These are phyloP conservation scores for Ilex asprella DNA, from an alignment of 257 asterid species.

Conservation along the genomic window DNA sequence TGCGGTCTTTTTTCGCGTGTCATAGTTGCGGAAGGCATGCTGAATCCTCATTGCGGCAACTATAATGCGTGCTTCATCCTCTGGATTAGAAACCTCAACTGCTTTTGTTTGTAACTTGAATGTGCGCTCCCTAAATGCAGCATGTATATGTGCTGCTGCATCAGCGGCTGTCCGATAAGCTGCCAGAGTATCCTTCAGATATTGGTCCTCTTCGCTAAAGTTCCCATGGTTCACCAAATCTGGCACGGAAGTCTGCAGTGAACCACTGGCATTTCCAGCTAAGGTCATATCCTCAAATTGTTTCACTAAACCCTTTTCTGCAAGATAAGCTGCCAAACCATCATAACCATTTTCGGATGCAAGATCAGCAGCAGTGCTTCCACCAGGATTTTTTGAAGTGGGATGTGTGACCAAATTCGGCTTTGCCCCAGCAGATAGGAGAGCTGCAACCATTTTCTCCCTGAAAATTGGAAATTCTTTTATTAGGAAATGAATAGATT, in stretches of 20 bases:
- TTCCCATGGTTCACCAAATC: constrained; percentile 36
- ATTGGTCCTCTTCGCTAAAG: constrained; percentile 60
- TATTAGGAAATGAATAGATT: constrained; percentile 5
- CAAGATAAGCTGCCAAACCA: constrained; percentile 96
- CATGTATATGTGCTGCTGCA: constrained; percentile 95
- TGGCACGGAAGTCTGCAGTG: constrained; percentile 45
- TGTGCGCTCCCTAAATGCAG: constrained; percentile 88
- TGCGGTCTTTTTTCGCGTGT: constrained; percentile 53
- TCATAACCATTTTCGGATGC: constrained; percentile 72
- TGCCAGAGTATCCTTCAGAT: constrained; percentile 72
- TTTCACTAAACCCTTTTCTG: constrained; percentile 82
- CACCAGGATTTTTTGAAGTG: constrained; percentile 64
- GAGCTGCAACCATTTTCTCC: constrained; percentile 89
- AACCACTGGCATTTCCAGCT: constrained; percentile 93
- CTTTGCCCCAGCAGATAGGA: constrained; percentile 89
- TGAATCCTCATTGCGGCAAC: constrained; percentile 98
- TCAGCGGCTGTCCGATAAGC: constrained; percentile 97
- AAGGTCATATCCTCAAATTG: constrained; percentile 86
- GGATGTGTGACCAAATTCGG: constrained; percentile 93
- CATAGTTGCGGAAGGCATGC: constrained; percentile 82
- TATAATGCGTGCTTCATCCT: constrained; percentile 72
- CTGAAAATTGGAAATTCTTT: constrained; percentile 36
- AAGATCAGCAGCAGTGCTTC: constrained; percentile 84
- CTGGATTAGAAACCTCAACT: constrained; percentile 59
- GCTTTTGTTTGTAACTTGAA: constrained; percentile 38